Conservation (phyloP, 2,329 filamentous ascomycete species). For the Epichloe hybrida region DNA sequence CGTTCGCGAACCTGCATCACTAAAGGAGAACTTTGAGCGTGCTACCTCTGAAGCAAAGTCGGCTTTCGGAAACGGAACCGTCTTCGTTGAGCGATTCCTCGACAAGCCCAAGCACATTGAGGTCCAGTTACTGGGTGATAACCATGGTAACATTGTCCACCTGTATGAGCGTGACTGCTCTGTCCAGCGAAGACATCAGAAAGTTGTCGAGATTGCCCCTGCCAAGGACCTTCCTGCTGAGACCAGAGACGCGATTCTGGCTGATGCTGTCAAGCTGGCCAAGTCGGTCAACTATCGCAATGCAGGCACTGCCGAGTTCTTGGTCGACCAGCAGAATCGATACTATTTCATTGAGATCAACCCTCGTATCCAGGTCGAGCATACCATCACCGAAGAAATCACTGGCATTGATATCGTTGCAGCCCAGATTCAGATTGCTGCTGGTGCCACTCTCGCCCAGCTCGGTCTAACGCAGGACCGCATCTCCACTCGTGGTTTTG, state of each 20-base stretch:
- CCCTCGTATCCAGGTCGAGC: conserved; percentile 96
- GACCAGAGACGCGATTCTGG: conserved; percentile 74
- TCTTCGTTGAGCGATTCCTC: conserved; percentile 97
- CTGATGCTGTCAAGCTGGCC: conserved; percentile 84
- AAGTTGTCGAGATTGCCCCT: conserved; percentile 94
- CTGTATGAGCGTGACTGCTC: conserved; percentile 99
- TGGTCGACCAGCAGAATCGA: conserved; percentile 91
- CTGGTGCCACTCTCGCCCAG: conserved; percentile 83
- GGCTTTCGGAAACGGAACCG: conserved; percentile 94
- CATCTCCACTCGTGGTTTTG: conserved; percentile 89
- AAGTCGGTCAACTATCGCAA: conserved; percentile 98
- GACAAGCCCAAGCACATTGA: conserved; percentile 99
- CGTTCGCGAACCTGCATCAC: conserved; percentile 67
- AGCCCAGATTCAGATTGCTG: conserved; percentile 96
- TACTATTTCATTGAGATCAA: conserved; percentile 99
- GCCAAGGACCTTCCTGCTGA: conserved; percentile 85
- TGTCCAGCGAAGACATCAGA: conserved; percentile 95
- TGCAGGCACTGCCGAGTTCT: conserved; percentile 94
- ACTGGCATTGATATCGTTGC: conserved; percentile 97
- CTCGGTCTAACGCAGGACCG: conserved; percentile 95
- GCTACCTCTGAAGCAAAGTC: conserved; percentile 96
- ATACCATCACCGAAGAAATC: conserved; percentile 98
- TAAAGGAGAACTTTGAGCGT: conserved; percentile 85
- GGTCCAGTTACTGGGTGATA: conserved; percentile 94
- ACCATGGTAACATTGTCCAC: conserved; percentile 94